Evolutionary conservation across 768 basidiomycete genomes (phyloP).

Genomic region (Baorangia bicolor): DNA sequence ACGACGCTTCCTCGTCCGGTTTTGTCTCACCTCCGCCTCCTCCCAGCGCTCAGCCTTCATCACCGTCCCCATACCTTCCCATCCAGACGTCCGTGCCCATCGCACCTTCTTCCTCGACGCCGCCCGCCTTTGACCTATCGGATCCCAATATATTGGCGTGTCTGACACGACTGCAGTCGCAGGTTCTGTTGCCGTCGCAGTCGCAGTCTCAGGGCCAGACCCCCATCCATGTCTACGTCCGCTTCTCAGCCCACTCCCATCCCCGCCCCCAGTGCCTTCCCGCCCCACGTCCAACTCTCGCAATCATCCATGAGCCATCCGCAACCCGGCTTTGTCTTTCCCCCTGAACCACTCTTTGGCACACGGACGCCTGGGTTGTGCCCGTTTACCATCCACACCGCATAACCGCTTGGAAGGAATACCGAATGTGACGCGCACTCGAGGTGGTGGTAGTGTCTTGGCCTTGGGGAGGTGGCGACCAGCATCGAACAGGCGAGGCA

Average conservation of each 20-base stretch:
- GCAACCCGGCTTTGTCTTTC: background rate
- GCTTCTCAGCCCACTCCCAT: background rate
- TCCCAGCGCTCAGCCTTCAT: background rate
- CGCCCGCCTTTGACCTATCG: conserved; percentile 8
- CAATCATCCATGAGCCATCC: conserved; percentile 1
- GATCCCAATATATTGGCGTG: conserved; percentile 19
- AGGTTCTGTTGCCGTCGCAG: conserved; percentile 6
- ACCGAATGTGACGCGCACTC: too few species aligned
- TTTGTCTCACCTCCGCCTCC: background rate
- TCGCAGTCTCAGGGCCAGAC: background rate
- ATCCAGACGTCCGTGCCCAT: background rate
- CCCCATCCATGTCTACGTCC: background rate
- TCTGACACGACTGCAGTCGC: conserved; percentile 16
- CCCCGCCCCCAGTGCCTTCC: background rate
- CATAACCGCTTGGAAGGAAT: too few species aligned
- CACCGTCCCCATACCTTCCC: background rate
- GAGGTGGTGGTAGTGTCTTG: too few species aligned
- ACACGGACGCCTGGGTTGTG: background rate
- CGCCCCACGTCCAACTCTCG: background rate
- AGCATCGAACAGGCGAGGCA: too few species aligned
- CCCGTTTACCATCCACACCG: background rate
- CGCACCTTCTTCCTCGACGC: background rate
- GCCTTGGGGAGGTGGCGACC: too few species aligned
- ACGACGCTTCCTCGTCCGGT: background rate
- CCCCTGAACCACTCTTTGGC: background rate